Base-by-base conservation (phyloP, 106 monocot genomes). In the Triglochin maritima region DNA sequence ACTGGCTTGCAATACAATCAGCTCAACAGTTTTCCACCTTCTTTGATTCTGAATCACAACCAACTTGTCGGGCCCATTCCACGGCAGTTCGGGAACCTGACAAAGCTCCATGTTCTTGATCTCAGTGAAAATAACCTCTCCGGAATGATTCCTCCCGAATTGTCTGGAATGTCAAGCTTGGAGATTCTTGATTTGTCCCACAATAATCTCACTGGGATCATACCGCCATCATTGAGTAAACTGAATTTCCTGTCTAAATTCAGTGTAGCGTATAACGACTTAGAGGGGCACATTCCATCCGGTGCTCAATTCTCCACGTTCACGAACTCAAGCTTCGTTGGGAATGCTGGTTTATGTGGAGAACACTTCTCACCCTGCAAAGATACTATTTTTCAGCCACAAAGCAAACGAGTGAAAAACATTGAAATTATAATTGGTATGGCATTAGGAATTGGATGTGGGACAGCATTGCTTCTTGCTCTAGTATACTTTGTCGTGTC, bases 251-350 rank as follows among this genome's bases (percentile, higher is more conserved):
- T 73, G 15, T 73, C 73, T 17, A 56, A 2, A 9, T 73, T 73
- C 73, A 65, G 56, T 29, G 65, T 73, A 2, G 73, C 73, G 2
- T 11, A 65, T 12, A 73, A 73, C 49, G 9, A 65, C 13, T 45
- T 73, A 17, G 9, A n/a, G 1, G 73, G 73, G 2, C 48, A 3
- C 46, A 57, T 73, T 50, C 73, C 73, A 0, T 10, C 16, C 2
- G 56, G 29, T 7, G 64, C 56, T 46, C 73, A 73, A 47, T 73
- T 73, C 65, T 47, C 43, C 0, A 73, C 65, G 57, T 73, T 73
- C 48, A 3, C 47, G 3, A 64, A 65, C 46, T 57, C 73, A 4
- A 65, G 65, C 47, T 73, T 56, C 17, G 49, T 29, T 7, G 73
- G 73, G 5, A 73, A 73, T 11, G 5, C 29, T 9, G 65, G 41